These are phyloP conservation scores for Cyclotella atomus DNA, from an alignment of 108 stramenopile species.

Conservation along the genomic window DNA sequence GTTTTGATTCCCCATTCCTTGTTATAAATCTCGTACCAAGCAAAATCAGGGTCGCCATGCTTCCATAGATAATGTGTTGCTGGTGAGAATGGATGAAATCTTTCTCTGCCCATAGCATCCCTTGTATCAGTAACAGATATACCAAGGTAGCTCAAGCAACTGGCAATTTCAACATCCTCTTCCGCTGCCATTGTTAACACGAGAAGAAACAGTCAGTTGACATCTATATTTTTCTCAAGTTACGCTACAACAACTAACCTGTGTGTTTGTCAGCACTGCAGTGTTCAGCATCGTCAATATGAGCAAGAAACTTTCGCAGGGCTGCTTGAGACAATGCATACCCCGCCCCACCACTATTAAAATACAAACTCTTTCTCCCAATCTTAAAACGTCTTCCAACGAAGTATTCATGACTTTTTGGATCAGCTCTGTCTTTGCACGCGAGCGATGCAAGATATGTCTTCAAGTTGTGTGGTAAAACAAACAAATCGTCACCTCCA, in stretches of 20 bases:
- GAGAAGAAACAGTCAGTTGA: too few relatives aligned
- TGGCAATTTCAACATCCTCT: conserved; percentile 73
- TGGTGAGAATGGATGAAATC: conserved; percentile 82
- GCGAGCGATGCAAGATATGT: conserved; percentile 55
- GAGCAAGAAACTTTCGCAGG: conserved; percentile 40
- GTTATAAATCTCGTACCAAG: conserved; percentile 78
- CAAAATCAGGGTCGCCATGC: conserved; percentile 52
- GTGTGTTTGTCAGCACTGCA: conserved; percentile 55
- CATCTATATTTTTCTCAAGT: too few relatives aligned
- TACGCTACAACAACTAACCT: too few relatives aligned
- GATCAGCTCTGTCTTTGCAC: conserved; percentile 38
- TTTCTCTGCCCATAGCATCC: conserved; percentile 67
- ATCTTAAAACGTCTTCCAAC: conserved; percentile 72
- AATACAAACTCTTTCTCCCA: conserved; percentile 55
- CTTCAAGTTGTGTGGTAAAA: conserved; percentile 88
- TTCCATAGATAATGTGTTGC: conserved; percentile 61
- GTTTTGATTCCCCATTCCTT: conserved; percentile 70
- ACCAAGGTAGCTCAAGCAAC: conserved; percentile 45
- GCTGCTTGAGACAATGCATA: conserved; percentile 62
- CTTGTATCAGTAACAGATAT: conserved; percentile 68
- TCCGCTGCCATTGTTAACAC: too few relatives aligned
- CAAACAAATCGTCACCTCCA: conserved; percentile 94
- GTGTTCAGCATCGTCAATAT: conserved; percentile 48
- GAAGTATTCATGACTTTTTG: conserved; percentile 63
- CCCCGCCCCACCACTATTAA: conserved; percentile 85